Conservation (phyloP, 805 yeast genomes). For the Ogataea minuta region DNA sequence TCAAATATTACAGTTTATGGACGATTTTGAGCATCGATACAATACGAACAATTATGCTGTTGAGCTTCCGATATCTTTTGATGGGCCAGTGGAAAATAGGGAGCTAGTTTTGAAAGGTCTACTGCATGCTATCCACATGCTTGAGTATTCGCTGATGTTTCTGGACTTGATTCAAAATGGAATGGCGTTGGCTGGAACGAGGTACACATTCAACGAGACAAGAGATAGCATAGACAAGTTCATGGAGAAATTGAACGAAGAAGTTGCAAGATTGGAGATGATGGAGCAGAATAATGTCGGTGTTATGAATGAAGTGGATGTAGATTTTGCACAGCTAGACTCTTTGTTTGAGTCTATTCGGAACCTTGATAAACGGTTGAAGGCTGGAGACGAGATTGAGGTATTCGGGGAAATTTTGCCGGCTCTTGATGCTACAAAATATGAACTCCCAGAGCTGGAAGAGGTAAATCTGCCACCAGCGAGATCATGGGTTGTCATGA, state of each 20-base stretch:
- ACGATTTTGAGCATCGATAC: constrained; percentile 5
- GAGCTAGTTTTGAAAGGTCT: constrained; percentile 3
- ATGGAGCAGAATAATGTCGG: constrained; percentile 7
- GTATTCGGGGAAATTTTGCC: constrained; percentile 1
- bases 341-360: background rate
- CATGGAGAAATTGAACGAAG: background rate
- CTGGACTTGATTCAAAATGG: constrained; percentile 7
- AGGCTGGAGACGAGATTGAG: constrained; percentile 4
- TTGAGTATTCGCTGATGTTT: constrained; percentile 2
- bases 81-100: constrained; percentile 8
- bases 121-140: background rate
- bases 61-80: constrained; percentile 3
- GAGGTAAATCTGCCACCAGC: background rate
- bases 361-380: constrained; percentile 1
- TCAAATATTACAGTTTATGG: constrained; percentile 4
- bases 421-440: background rate
- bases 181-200: constrained; percentile 3
- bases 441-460: background rate
- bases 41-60: constrained; percentile 5
- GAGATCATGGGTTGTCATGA: background rate
- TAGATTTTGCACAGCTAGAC: constrained; percentile 1
- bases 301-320: background rate
- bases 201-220: background rate
- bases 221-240: background rate
- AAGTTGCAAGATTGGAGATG: background rate